Percentiles rank a stretch among this genome's conserved stretches.
These are phyloP conservation scores for Cucumis variabilis DNA, from an alignment of 331 rosid species.

Conservation along the genomic window DNA sequence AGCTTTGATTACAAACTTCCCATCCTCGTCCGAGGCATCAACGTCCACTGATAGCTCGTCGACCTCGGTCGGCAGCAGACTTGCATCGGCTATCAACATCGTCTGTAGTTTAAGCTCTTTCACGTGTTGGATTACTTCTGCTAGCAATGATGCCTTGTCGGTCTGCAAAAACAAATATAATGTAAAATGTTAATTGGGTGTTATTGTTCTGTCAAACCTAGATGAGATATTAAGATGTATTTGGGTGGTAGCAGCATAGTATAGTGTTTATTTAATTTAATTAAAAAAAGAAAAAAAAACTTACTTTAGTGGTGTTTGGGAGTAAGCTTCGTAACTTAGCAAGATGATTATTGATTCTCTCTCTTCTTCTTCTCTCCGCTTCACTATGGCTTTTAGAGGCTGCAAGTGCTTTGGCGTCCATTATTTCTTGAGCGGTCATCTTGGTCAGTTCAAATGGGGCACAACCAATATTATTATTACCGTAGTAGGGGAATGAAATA, in stretches of 20 bases:
- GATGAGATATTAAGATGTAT: too few species aligned
- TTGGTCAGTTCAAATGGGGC: conserved; percentile 74
- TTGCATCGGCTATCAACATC: conserved; percentile 70
- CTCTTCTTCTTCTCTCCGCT: conserved; percentile 92
- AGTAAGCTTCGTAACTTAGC: conserved; percentile 86
- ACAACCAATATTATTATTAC: conserved; percentile 63
- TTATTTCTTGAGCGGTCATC: conserved; percentile 88
- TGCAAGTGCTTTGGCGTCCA: conserved; percentile 95
- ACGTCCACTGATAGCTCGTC: conserved; percentile 81
- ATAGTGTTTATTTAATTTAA: too few species aligned
- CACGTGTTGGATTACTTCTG: conserved; percentile 89
- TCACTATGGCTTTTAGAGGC: conserved; percentile 94
- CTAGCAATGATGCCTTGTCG: conserved; percentile 86
- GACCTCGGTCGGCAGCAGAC: conserved; percentile 72
- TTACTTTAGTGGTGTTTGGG: conserved; percentile 92
- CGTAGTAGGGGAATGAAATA: conserved; percentile 63
- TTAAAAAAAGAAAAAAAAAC: conserved; percentile 1
- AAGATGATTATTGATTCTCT: conserved; percentile 93
- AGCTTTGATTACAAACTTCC: conserved; percentile 76
- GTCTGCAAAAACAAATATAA: conserved; percentile 48
- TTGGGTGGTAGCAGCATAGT: too few species aligned
- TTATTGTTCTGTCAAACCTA: too few species aligned
- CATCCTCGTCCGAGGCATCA: conserved; percentile 66
- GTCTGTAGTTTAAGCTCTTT: conserved; percentile 88
- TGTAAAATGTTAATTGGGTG: not conserved